Evolutionary conservation across 108 stramenopile species (phyloP), one percentile per base, ranked within the genome.

Genomic region (Fragilaria radians): DNA sequence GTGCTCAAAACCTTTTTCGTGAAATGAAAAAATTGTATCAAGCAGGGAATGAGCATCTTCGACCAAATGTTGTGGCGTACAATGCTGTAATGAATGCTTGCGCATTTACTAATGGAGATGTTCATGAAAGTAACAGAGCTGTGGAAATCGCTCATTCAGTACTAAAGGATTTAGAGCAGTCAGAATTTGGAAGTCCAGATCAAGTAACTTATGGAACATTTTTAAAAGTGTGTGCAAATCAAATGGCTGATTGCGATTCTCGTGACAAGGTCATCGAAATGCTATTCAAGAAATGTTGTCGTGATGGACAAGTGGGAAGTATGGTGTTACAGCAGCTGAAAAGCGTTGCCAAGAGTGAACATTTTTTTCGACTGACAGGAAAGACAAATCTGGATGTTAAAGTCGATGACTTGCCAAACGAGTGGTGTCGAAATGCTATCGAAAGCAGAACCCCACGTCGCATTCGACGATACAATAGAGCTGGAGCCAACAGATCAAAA

Each of bases 81-180:
- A 90, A 86, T 59, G 82, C 89, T 5, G 89, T 90, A 0, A 65
- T 90, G 71, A 90, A 90, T 59, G 85, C 85, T 1, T 86, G 85
- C 30, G 89, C 85, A 3, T 90, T 80, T 54, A 72, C 89, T 0
- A 42, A 62, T 14, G 85, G 75, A 19, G 78, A 80, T 61, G 45
- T 73, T 30, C 50, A 71, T 19, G 80, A 82, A 30, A 75, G 74
- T 57, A 66, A 70, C 27, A 64, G 71, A 19, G 81, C 83, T 19
- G 65, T 90, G 54, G 85, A 84, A 32, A 83, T 86, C 57, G 89
- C 85, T 2, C 73, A 73, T 50, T 69, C 66, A 1, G 49, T 62
- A 45, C 57, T 81, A 5, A 54, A 57, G 32, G 70, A 76, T 7
- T 59, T 83, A 26, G 67, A 79, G 59, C 42, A 57, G 32, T 72